phyloP scores from a whole-genome alignment of 2,329 filamentous ascomycete genomes.

The Emmonsia crescens region DNA sequence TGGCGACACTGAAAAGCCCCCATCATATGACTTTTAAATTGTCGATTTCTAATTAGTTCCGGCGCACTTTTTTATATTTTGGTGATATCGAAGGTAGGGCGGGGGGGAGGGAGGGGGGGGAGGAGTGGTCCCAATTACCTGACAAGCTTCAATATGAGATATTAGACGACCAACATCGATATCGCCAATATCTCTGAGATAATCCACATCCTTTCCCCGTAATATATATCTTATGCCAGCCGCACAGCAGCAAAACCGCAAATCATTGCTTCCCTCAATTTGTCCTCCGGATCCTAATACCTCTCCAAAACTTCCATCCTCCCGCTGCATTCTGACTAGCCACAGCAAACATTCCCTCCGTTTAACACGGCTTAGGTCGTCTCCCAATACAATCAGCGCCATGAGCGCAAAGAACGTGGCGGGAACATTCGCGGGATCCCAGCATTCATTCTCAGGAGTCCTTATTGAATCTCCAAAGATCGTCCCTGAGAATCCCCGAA shows the following conservation, averaged over 20 bases:
- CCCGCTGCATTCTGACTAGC: constrained; percentile 64
- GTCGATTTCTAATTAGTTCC: constrained; percentile 12
- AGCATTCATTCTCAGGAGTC: constrained; percentile 43
- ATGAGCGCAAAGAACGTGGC: constrained; percentile 83
- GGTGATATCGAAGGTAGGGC: not conserved
- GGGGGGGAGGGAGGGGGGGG: too few relatives aligned
- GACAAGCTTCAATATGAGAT: constrained; percentile 56
- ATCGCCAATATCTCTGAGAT: constrained; percentile 52
- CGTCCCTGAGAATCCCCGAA: constrained; percentile 72
- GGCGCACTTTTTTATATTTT: not conserved
- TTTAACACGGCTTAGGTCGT: constrained; percentile 55
- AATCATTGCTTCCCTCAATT: constrained; percentile 71
- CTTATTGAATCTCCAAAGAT: constrained; percentile 39
- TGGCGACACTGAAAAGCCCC: constrained; percentile 67
- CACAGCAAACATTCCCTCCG: constrained; percentile 59
- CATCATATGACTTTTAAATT: constrained; percentile 59
- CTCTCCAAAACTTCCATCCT: constrained; percentile 87
- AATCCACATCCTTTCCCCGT: constrained; percentile 48
- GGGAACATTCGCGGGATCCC: constrained; percentile 72
- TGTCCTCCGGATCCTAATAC: constrained; percentile 49
- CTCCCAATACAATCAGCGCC: constrained; percentile 55
- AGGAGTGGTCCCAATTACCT: constrained; percentile 40
- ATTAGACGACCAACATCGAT: constrained; percentile 63
- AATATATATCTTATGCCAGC: constrained; percentile 74
- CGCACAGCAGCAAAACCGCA: constrained; percentile 79